These are phyloP conservation scores for Petunia secreta DNA, from an alignment of 257 asterid species.

Conservation along the genomic window DNA sequence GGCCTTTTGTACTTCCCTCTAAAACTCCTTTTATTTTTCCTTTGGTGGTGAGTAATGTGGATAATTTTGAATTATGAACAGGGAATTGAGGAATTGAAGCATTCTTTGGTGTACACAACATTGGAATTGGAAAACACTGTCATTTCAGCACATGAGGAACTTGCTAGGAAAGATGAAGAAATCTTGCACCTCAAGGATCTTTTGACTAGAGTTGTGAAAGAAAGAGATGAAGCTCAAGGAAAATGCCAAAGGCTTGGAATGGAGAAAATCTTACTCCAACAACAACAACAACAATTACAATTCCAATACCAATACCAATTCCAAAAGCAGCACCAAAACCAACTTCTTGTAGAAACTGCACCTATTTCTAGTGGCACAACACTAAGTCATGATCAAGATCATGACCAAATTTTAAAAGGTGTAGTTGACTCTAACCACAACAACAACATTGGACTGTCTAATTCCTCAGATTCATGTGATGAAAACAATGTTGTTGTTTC, in stretches of 20 bases:
- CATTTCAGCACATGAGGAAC: slow-evolving; percentile 68
- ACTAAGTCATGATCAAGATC: slow-evolving; percentile 50
- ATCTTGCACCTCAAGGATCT: slow-evolving; percentile 66
- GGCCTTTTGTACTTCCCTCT: not conserved
- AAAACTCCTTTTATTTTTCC: not conserved
- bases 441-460: slow-evolving; percentile 42
- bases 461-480: slow-evolving; percentile 40
- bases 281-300: slow-evolving; percentile 42
- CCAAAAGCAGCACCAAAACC: slow-evolving; percentile 26
- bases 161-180: slow-evolving; percentile 86
- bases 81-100: slow-evolving; percentile 85
- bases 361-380: slow-evolving; percentile 54
- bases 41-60: not conserved
- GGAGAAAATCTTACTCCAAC: slow-evolving; percentile 56
- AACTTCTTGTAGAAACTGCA: slow-evolving; percentile 34
- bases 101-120: slow-evolving; percentile 70
- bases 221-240: slow-evolving; percentile 67
- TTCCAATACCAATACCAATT: not conserved
- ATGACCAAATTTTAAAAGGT: slow-evolving; percentile 16
- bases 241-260: slow-evolving; percentile 50
- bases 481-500: slow-evolving; percentile 41
- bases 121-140: slow-evolving; percentile 79
- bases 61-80: slow-evolving; percentile 14
- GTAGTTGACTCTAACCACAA: slow-evolving; percentile 46
- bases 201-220: slow-evolving; percentile 54